These are phyloP conservation scores for Jatropha podagrica DNA, from an alignment of 441 rosid genomes.

Conservation along the genomic window DNA sequence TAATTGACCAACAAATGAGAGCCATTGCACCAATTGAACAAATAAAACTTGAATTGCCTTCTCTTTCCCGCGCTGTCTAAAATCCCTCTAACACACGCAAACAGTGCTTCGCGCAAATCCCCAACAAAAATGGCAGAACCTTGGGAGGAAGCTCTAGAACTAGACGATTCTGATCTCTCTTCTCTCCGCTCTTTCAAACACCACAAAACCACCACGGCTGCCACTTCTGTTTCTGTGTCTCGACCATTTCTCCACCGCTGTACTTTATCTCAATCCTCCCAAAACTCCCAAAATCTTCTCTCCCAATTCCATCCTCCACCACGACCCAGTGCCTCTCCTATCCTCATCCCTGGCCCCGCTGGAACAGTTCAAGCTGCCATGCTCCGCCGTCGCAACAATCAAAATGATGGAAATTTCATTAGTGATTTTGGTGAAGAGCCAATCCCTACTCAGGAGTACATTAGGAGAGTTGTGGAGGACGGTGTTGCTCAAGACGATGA, in stretches of 20 bases:
- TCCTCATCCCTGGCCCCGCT: constrained; percentile 70
- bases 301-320: constrained; percentile 14
- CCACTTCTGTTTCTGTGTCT: constrained; percentile 12
- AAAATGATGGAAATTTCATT: constrained; percentile 20
- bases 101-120: neutral
- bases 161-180: constrained; percentile 56
- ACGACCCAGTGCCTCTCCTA: constrained; percentile 2
- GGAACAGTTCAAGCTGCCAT: constrained; percentile 64
- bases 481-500: constrained; percentile 44
- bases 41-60: neutral
- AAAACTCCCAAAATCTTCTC: constrained; percentile 9
- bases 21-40: neutral
- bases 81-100: neutral
- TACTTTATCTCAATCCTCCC: constrained; percentile 18
- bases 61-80: constrained; percentile 16
- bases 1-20: too few relatives aligned
- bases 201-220: constrained; percentile 28
- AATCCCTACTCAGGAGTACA: constrained; percentile 71
- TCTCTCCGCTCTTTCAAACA: constrained; percentile 63
- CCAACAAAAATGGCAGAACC: constrained; percentile 19
- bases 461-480: constrained; percentile 61
- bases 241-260: constrained; percentile 36
- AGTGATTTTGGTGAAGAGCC: constrained; percentile 32
- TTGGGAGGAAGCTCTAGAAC: constrained; percentile 75
- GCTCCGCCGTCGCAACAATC: constrained; percentile 51